Base-by-base conservation (phyloP, 2,329 filamentous ascomycete genomes). In the Cladosporium sp. region DNA sequence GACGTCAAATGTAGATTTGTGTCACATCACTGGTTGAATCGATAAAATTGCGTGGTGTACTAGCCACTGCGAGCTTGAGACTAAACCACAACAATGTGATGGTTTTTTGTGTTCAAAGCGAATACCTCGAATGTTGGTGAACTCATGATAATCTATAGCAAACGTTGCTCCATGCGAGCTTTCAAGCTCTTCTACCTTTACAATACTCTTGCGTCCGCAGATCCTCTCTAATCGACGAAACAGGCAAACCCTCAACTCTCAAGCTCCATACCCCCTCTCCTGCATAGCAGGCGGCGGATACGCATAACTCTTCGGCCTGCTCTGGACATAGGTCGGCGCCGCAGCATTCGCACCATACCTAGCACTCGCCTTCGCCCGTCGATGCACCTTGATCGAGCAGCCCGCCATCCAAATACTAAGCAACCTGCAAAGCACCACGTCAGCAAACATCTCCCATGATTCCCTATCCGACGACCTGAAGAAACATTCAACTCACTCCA, bases 351-450 rank as follows among this genome's bases (percentile, higher is more conserved):
- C 60, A 63, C 21, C n/a, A 3, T 30, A 54, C n/a, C 32, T 21
- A 8, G 44, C 30, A 41, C 47, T 38, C 34, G 32, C 32, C 30
- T 54, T 63, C 49, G 49, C 49, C 12, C 60, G 32, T 10, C 61
- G 49, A 34, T 64, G 61, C 26, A 18, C 34, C 15, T 64, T 64
- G 51, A 64, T 28, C 36, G 61, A 64, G n/a, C 51, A 57, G 7
- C 34, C 61, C 21, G 61, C 61, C 61, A 64, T 55, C 61, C 61
- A 64, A 3, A 64, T 55, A 18, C 61, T 57, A 1, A 64, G 36
- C 10, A 64, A n/a, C 18, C 61, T 64, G 15, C 12, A 30, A 2
- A 11, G 21, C 6, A 57, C n/a, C 18, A 14, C 24, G 51, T 57
- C 26, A 64, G 61, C 34, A 10, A 30, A 10, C 26, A 28, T 10